phyloP scores from a whole-genome alignment of 2,329 filamentous ascomycete genomes.

The Cadophora luteo-olivacea region DNA sequence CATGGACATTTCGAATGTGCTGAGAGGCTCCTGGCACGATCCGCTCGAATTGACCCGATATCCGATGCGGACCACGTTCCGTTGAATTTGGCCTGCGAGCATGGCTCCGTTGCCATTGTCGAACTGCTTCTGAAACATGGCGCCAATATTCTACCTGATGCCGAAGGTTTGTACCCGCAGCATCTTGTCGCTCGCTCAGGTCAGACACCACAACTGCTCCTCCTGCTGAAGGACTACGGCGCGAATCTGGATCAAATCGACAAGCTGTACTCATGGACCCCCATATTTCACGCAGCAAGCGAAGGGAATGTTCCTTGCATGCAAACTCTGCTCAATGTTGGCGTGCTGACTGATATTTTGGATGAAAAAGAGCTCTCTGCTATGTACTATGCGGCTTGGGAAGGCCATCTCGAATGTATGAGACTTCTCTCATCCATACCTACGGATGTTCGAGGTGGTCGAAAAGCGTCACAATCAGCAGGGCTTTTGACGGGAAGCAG shows the following conservation, averaged over 20 bases:
- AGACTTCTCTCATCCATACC: conserved; percentile 71
- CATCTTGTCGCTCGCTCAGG: conserved; percentile 93
- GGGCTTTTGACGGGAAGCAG: conserved; percentile 42
- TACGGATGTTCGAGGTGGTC: conserved; percentile 20
- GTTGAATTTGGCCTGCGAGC: conserved; percentile 92
- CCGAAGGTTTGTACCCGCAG: conserved; percentile 95
- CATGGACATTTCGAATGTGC: conserved; percentile 85
- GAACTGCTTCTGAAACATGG: conserved; percentile 82
- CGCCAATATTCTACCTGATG: conserved; percentile 87
- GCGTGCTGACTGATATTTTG: conserved; percentile 77
- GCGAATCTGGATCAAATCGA: conserved; percentile 92
- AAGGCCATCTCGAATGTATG: conserved; percentile 95
- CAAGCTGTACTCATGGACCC: conserved; percentile 97
- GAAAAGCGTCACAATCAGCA: conserved; percentile 41
- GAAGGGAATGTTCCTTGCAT: conserved; percentile 93
- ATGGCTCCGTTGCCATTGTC: conserved; percentile 85
- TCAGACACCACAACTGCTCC: conserved; percentile 77
- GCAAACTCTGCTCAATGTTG: conserved; percentile 78
- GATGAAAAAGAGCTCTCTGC: conserved; percentile 94
- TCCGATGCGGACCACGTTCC: conserved; percentile 93
- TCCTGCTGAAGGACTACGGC: conserved; percentile 83
- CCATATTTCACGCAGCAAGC: conserved; percentile 92
- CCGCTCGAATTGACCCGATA: conserved; percentile 84
- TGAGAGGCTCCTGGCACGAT: conserved; percentile 74
- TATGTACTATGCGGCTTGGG: conserved; percentile 99